Conservation (phyloP, 208 protist species). For the Crithidia fasciculata region DNA sequence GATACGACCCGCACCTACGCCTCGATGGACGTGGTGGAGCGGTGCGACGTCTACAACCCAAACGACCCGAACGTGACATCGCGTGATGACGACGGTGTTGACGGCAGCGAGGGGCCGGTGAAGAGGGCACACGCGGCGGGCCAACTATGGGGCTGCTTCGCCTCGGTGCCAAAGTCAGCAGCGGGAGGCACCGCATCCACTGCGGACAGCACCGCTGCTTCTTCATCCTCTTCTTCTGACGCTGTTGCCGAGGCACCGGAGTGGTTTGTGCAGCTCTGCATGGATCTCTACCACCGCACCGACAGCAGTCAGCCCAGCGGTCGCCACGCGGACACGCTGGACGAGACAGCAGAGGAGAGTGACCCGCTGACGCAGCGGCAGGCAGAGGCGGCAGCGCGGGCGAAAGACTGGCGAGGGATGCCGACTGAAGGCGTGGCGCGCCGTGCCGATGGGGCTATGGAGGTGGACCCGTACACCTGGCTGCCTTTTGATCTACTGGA, state of each 20-base stretch:
- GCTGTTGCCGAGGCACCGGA: conserved; percentile 41
- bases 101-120: conserved; percentile 28
- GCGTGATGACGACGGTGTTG: not conserved
- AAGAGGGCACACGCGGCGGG: conserved; percentile 44
- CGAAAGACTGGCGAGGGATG: conserved; percentile 6
- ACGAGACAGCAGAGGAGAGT: conserved; percentile 37
- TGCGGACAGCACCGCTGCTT: not conserved
- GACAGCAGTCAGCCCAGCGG: conserved; percentile 29
- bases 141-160: conserved; percentile 59
- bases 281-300: conserved; percentile 82
- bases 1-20: conserved; percentile 80
- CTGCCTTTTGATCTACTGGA: conserved; percentile 85
- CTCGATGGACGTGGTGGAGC: conserved; percentile 86
- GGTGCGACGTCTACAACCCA: conserved; percentile 68
- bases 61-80: conserved; percentile 44
- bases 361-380: conserved; percentile 32
- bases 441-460: conserved; percentile 16
- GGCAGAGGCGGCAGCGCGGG: conserved; percentile 2
- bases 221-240: not conserved
- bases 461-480: conserved; percentile 72
- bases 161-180: conserved; percentile 5
- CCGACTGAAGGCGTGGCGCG: not conserved
- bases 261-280: conserved; percentile 85
- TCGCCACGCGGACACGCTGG: conserved; percentile 31
- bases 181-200: conserved; percentile 12